Base-by-base conservation (phyloP, 2,329 filamentous ascomycete species). In the Ceratocystis colombiana region DNA sequence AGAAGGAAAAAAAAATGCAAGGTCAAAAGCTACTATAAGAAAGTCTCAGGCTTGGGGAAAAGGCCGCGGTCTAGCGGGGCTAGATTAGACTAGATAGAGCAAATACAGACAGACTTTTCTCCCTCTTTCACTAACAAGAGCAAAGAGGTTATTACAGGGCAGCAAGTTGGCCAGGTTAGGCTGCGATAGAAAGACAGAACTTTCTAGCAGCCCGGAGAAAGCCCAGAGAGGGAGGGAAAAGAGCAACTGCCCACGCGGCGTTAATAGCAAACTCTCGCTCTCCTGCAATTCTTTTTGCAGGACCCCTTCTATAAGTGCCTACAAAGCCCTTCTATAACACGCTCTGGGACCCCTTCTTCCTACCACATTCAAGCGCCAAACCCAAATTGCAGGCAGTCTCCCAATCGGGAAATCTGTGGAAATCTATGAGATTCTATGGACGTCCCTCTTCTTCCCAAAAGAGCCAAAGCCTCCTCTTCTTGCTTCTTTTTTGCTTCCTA, bases 341-440 rank as follows among this genome's bases (percentile, higher is more conserved):
- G 48, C 48, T 8, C 48, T 41, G 37, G 33, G 37, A 41, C 37
- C 37, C 37, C 37, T 41, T 41, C 37, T 41, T 41, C 37, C 37
- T 7, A 33, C 20, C 5, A 1, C 55, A 59, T 15, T 37, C 15
- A 63, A 62, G 61, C 37, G 37, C 44, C 28, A 25, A 45, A 28
- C 44, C 20, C 22, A n/a, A 63, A 63, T 5, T 8, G n/a, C 17
- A 46, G 22, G 33, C 28, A 59, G 25, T 15, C 48, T 33, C 55
- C 55, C 55, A 8, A 59, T 59, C 33, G 55, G 55, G 55, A 59
- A 20, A 20, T 59, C 55, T 17, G 55, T 44, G 3, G 61, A 46
- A 59, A 59, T 63, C 45, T 59, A 59, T 59, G 55, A 59, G 55
- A 59, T 59, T 59, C 55, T 28, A 59, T 59, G 30, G 55, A 33